Conservation (phyloP, 768 basidiomycete genomes). For the Kondoa malvinella region DNA sequence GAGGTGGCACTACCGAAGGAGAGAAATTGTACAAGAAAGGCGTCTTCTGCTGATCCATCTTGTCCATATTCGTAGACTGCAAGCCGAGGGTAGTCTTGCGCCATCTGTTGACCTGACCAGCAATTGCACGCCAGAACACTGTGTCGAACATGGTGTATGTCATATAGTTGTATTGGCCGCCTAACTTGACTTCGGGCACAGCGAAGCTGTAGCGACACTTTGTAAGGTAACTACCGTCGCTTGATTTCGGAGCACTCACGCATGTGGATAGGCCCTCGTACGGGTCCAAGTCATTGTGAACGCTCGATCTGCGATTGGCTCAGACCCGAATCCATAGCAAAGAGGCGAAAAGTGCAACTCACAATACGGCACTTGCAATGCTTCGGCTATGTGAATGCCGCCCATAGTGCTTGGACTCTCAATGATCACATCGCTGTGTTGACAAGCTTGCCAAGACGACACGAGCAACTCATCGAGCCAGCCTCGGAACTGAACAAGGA, state of each 20-base stretch:
- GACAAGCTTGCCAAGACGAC: slow-evolving; percentile 92
- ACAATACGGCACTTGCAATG: slow-evolving; percentile 80
- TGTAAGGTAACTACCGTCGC: too few relatives aligned
- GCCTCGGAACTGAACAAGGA: slow-evolving; percentile 58
- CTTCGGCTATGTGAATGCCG: slow-evolving; percentile 92
- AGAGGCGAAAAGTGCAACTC: slow-evolving; percentile 29
- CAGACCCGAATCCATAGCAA: neutral
- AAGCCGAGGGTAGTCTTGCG: slow-evolving; percentile 58
- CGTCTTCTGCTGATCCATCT: slow-evolving; percentile 92
- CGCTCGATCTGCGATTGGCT: slow-evolving; percentile 32
- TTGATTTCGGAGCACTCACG: too few relatives aligned
- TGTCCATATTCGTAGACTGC: slow-evolving; percentile 69
- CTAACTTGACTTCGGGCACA: slow-evolving; percentile 95
- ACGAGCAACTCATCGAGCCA: slow-evolving; percentile 93
- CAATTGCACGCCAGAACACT: slow-evolving; percentile 88
- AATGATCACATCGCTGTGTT: slow-evolving; percentile 76
- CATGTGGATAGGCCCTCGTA: slow-evolving; percentile 90
- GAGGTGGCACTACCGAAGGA: slow-evolving; percentile 9
- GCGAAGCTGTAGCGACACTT: slow-evolving; percentile 42
- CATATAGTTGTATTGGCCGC: slow-evolving; percentile 97
- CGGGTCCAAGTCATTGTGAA: slow-evolving; percentile 98
- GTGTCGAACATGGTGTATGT: slow-evolving; percentile 96
- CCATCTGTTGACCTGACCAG: slow-evolving; percentile 91
- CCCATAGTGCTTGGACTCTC: slow-evolving; percentile 97
- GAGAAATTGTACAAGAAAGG: slow-evolving; percentile 98